A percentile compares a stretch with the other conserved stretches of the same genome.
Evolutionary conservation across 306 rosid genomes (phyloP).

Genomic region (Medicago truncatula): DNA sequence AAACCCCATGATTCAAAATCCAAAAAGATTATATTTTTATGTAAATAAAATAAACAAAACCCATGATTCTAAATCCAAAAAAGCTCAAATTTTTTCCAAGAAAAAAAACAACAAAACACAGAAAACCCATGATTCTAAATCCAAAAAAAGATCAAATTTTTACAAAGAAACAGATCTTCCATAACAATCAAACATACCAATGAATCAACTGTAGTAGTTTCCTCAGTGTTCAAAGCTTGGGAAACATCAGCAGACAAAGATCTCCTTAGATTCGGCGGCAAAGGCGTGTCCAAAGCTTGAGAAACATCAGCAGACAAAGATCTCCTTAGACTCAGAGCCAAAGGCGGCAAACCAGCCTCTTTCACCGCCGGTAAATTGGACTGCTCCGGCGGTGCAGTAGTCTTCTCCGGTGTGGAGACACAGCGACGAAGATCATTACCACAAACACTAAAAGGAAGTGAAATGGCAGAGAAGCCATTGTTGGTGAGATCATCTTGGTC

Average conservation of each 20-base stretch:
- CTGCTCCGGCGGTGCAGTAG: neutral
- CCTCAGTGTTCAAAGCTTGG: conserved; percentile 23
- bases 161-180: neutral
- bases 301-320: conserved; percentile 34
- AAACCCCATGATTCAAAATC: neutral
- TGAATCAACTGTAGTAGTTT: conserved; percentile 41
- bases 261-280: conserved; percentile 24
- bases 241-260: conserved; percentile 34
- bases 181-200: conserved; percentile 32
- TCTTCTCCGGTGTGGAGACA: conserved; percentile 15
- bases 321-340: conserved; percentile 19
- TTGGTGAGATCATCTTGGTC: conserved; percentile 34
- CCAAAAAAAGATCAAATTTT: neutral
- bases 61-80: neutral
- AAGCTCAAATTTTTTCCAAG: neutral
- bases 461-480: conserved; percentile 46
- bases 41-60: too few species aligned
- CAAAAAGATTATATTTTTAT: neutral
- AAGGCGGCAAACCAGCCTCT: conserved; percentile 41
- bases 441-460: conserved; percentile 34
- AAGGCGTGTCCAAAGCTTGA: conserved; percentile 31
- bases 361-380: neutral
- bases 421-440: conserved; percentile 41
- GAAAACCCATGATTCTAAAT: neutral
- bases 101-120: too few species aligned